Base-by-base conservation (phyloP, 1,139 yeast genomes). In the Lodderomyces jiufengensis region DNA sequence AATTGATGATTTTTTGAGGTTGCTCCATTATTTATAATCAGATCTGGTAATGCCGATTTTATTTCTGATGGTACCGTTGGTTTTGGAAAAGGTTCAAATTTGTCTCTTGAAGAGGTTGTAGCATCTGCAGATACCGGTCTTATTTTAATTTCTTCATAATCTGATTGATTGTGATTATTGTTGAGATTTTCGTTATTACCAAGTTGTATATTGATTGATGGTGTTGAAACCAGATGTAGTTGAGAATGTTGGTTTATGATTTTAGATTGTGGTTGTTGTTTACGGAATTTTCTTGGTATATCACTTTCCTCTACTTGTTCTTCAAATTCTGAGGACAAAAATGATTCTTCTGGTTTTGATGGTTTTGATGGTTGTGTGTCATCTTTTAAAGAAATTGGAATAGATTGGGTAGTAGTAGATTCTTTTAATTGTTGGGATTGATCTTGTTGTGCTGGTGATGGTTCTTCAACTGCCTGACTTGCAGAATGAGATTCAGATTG, bases 41-140 rank as follows among this genome's bases (percentile, higher is more conserved):
- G n/a, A n/a, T n/a, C n/a, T n/a, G n/a, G n/a, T n/a, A n/a, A n/a
- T n/a, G n/a, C n/a, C n/a, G n/a, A n/a, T n/a, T n/a, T n/a, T n/a
- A n/a, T n/a, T n/a, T n/a, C n/a, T n/a, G n/a, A n/a, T n/a, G n/a
- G n/a, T n/a, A n/a, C 27, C 27, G 10, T 13, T 25, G 27, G 24
- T 22, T 22, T 22, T 10, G 26, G 5, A n/a, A 24, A 5, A 5
- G 26, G 26, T 24, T 24, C 26, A n/a, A 24, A n/a, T 5, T n/a
- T n/a, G 4, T 6, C 6, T 24, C 13, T n/a, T n/a, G 13, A 12
- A 5, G 26, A 9, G 9, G 8, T 5, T 24, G 32, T 14, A 22
- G 32, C 32, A 30, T 32, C 27, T 18, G 35, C 31, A 13, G 35
- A 32, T 9, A 32, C 35, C 13, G 35, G 21, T 27, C 35, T 26